Base-by-base conservation (phyloP, 2,329 filamentous ascomycete genomes). In the Exophiala xenobiotica region DNA sequence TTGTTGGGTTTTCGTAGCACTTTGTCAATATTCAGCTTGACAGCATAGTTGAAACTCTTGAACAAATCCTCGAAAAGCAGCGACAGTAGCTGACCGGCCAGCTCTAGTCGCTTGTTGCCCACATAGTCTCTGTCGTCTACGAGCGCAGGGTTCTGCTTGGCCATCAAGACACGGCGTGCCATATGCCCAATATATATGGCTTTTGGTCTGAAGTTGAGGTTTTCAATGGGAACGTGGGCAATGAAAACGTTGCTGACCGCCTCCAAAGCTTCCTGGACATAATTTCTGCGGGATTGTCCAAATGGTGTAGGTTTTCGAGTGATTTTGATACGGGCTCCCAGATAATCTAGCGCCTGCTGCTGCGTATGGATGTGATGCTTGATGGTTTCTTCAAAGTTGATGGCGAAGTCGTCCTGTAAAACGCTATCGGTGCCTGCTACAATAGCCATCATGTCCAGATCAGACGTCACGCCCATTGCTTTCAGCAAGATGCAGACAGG, bases 111-210 rank as follows among this genome's bases (percentile, higher is more conserved):
- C 73, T 99, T 99, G 74, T 99, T 99, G 60, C 93, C 93, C 23
- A 99, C 90, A 65, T 97, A 99, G 71, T 99, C 95, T 66, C 93
- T 82, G 68, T 99, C 93, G 63, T 99, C 93, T 1, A 99, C 90
- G 46, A 97, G 76, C 50, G 87, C 90, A 1, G 88, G 82, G 65
- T 99, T 89, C 53, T 93, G 87, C 65, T 90, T 86, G 1, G 91
- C 91, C 88, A 97, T 96, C 42, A 99, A 73, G 3, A 97, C 91
- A 68, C 91, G 83, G n/a, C 93, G 86, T 22, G 90, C 89, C 93
- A 99, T 99, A 75, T 96, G 89, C 41, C 92, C 92, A 49, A 99
- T 83, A 64, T 97, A 99, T 6, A 97, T 81, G 18, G 92, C 91
- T 68, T 99, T 99, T n/a, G 92, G 91, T 49, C 93, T 85, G 69